Evolutionary conservation across 2,329 filamentous ascomycete species (phyloP).

Genomic region (Pseudogymnoascus sp.): DNA sequence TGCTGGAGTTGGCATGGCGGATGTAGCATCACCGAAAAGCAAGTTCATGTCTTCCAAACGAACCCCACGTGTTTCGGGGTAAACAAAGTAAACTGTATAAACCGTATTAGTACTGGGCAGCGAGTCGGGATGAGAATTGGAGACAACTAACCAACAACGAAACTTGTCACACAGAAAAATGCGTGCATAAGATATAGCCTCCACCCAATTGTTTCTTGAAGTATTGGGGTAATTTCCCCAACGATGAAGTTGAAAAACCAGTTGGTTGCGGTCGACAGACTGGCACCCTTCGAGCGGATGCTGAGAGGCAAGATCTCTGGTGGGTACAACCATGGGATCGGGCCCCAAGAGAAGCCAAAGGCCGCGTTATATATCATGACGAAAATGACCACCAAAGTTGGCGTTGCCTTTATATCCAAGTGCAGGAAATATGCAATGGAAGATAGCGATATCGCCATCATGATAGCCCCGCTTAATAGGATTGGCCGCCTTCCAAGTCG

Average conservation of each 20-base stretch:
- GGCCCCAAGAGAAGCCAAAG: conserved; percentile 96
- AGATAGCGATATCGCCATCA: conserved; percentile 83
- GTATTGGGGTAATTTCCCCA: conserved; percentile 85
- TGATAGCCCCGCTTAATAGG: conserved; percentile 77
- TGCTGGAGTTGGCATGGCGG: conserved; percentile 70
- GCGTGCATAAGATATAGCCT: conserved; percentile 90
- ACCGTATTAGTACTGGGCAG: background rate
- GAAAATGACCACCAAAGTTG: conserved; percentile 78
- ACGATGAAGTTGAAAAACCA: conserved; percentile 99
- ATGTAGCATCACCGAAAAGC: conserved; percentile 88
- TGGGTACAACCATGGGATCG: conserved; percentile 95
- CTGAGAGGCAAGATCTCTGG: conserved; percentile 97
- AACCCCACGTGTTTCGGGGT: conserved; percentile 93
- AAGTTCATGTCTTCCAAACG: conserved; percentile 94
- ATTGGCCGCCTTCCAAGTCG: conserved; percentile 83
- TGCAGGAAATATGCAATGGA: conserved; percentile 93
- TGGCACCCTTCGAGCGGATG: conserved; percentile 94
- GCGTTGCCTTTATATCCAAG: conserved; percentile 71
- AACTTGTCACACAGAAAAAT: conserved; percentile 92
- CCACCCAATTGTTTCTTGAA: conserved; percentile 91
- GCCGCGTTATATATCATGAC: conserved; percentile 98
- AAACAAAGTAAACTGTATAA: conserved; percentile 80
- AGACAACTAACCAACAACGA: conserved; percentile 75
- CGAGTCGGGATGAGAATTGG: background rate
- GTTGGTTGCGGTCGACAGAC: conserved; percentile 90